Conservation (phyloP, 805 yeast species). For the Vanderwaltozyma yarrowii region DNA sequence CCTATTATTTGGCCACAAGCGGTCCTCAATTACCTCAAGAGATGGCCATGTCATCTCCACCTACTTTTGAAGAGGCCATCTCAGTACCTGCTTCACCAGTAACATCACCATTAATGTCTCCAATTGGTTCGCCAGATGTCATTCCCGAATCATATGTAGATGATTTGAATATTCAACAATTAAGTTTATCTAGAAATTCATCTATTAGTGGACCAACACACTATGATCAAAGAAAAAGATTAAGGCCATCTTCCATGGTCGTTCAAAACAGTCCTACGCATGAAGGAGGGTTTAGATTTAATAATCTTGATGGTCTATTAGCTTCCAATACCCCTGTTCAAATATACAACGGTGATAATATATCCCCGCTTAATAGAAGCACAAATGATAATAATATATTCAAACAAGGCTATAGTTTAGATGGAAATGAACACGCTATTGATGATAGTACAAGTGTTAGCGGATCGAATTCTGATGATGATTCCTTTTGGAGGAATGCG, state of each 20-base stretch:
- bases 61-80: slow-evolving; percentile 60
- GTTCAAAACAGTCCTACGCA: not conserved
- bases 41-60: slow-evolving; percentile 26
- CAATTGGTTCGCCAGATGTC: slow-evolving; percentile 8
- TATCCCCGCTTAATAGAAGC: not conserved
- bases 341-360: not conserved
- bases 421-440: slow-evolving; percentile 1
- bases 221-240: not conserved
- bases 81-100: slow-evolving; percentile 38
- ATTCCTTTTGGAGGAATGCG: not conserved
- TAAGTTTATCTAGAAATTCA: slow-evolving; percentile 11
- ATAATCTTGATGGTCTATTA: slow-evolving; percentile 2
- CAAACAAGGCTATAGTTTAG: not conserved
- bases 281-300: not conserved
- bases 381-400: not conserved
- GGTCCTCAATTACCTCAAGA: slow-evolving; percentile 6
- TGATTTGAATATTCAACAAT: slow-evolving; percentile 13
- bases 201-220: not conserved
- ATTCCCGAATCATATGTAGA: slow-evolving; percentile 10
- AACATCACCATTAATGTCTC: slow-evolving; percentile 15
- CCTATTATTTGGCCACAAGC: slow-evolving; percentile 22
- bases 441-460: not conserved
- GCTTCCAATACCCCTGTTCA: not conserved
- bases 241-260: not conserved
- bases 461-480: not conserved